Base-by-base conservation (phyloP, 2,329 filamentous ascomycete genomes). In the Aspergillus latus region DNA sequence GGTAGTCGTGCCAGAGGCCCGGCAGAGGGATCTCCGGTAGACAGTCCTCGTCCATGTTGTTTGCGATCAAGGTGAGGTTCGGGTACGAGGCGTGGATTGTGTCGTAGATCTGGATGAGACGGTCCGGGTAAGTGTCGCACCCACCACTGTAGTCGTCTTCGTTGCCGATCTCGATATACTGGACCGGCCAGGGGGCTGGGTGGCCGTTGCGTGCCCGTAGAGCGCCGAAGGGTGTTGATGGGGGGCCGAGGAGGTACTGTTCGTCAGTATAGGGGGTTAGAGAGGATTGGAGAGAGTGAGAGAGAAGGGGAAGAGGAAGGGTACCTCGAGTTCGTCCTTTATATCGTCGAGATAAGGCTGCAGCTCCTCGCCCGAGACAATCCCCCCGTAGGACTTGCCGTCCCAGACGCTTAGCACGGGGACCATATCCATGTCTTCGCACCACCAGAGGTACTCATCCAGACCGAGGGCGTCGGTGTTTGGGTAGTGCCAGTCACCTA, bases 161-260 rank as follows among this genome's bases (percentile, higher is more conserved):
- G 66, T 88, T 88, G 49, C 86, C 86, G 39, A 88, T 74, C 69
- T 88, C 85, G 54, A 88, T 81, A 60, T 82, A 85, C 9, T 80
- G 72, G 29, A 88, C 74, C 37, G 71, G 71, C 72, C 83, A 88
- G 0, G 86, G 85, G 54, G 83, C 75, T 0, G 80, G 76, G 61
- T 86, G 81, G 5, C 86, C 86, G 1, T 86, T 78, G 44, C 78
- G 68, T 3, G 82, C 83, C 29, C 85, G 82, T 10, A 79, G 67
- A 3, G 78, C 74, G 11, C 86, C 85, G 75, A 82, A 87, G 26
- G 1, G 42, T 76, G 45, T 76, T 72, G 1, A 72, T 67, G 13
- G 2, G 37, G 80, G 72, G 2, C 85, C 85, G 9, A 79, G 77
- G 34, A 87, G 76, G 68, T 87, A 88, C 62, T 66, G 21, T 29